Conservation (phyloP, 345 rosid species). For the Psidium friedrichsthalianum region DNA sequence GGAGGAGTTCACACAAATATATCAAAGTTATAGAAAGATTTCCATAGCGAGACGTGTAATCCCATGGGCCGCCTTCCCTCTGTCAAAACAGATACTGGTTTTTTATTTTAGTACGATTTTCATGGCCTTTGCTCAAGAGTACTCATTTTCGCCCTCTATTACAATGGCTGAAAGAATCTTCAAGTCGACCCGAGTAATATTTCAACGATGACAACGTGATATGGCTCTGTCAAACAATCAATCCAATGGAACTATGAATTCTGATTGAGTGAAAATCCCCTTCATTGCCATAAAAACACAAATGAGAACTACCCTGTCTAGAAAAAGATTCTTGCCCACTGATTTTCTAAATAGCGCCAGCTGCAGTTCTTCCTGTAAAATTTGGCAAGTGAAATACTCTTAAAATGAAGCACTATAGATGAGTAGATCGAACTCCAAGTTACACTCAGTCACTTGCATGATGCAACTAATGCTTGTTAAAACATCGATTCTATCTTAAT, state of each 20-base stretch:
- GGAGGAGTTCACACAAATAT: background rate
- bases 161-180: background rate
- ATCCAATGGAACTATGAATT: background rate
- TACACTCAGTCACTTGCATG: background rate
- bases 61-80: background rate
- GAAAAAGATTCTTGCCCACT: constrained; percentile 36
- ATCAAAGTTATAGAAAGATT: background rate
- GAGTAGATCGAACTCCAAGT: background rate
- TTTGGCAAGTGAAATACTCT: background rate
- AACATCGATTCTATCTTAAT: background rate
- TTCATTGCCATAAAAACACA: background rate
- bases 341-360: constrained; percentile 33
- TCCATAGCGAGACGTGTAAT: background rate
- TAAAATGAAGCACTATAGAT: background rate
- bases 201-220: background rate
- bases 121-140: background rate
- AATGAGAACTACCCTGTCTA: constrained; percentile 29
- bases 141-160: background rate
- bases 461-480: background rate
- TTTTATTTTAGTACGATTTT: background rate
- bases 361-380: constrained; percentile 51
- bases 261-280: background rate
- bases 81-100: background rate
- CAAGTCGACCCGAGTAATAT: background rate
- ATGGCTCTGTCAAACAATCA: background rate